Evolutionary conservation across 331 rosid genomes (phyloP).

Genomic region (Malus hybrid): DNA sequence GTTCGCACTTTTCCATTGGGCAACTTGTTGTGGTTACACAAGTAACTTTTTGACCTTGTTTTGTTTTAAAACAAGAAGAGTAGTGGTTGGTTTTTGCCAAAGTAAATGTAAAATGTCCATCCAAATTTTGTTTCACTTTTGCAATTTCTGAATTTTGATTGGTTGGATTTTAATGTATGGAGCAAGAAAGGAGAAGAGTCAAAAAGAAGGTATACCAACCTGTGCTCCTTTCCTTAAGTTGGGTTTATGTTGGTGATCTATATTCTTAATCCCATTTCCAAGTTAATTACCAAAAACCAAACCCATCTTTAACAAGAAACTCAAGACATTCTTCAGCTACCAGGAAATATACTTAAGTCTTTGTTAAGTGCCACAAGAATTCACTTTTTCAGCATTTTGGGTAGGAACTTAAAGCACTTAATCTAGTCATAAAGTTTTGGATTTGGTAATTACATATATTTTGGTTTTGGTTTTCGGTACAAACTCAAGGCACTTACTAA

Average conservation of each 20-base stretch:
- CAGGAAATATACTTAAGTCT: not conserved
- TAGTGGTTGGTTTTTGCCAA: too few species aligned
- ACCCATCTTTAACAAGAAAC: not conserved
- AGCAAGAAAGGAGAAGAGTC: not conserved
- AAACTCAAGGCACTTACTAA: too few species aligned
- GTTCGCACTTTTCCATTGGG: too few species aligned
- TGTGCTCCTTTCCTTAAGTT: not conserved
- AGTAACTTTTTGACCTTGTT: too few species aligned
- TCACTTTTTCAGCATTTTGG: not conserved
- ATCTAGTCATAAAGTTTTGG: not conserved
- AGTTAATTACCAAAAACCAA: not conserved
- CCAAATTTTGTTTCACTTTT: not conserved
- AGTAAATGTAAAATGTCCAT: too few species aligned
- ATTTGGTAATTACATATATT: not conserved
- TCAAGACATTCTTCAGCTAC: not conserved
- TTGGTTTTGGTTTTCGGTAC: too few species aligned
- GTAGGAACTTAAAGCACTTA: not conserved
- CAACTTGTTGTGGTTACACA: too few species aligned
- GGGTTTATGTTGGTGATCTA: not conserved
- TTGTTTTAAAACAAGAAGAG: too few species aligned
- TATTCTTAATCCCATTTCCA: not conserved
- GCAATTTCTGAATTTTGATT: not conserved
- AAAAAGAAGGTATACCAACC: not conserved
- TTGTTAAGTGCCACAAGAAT: not conserved
- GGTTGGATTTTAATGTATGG: not conserved